Evolutionary conservation across 495 filamentous ascomycete species (phyloP), one percentile per base, ranked within the genome.

Genomic region (Hypoxylon fragiforme): DNA sequence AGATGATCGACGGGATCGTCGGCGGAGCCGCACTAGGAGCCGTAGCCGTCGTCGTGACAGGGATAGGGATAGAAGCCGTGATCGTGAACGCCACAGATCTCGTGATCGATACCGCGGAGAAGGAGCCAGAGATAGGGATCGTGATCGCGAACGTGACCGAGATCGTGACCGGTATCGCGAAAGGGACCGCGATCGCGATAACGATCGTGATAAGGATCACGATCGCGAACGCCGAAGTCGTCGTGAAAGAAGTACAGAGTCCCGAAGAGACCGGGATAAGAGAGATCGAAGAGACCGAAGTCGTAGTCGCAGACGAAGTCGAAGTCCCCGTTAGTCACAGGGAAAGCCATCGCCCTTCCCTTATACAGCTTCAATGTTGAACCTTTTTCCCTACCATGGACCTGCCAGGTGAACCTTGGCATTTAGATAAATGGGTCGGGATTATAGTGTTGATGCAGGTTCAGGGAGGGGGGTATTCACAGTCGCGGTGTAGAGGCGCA

Each of bases 41-140:
- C 54, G 44, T 12, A 60, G 74, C 24, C 66, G 68, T 28, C 63
- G 71, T 34, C 67, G 44, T 62, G 73, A 62, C 38, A 75, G 76
- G 58, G 65, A 67, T 22, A 70, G 71, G 58, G 74, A 80, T 18
- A 70, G 66, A 44, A 71, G 72, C 7, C 52, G 66, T 40, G 73
- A 75, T 38, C 77, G 30, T 3, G 63, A 66, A 72, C 74, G 13
- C 63, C 77, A 42, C 7, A 60, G 71, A 62, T 44, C 54, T 48
- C 57, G 67, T 18, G 55, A 60, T 44, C 41, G 57, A 31, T 50
- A 62, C 40, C 63, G 63, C 19, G 62, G 67, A 13, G 65, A 65
- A 11, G 63, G 49, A 18, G 24, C 57, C n/a, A 54, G 50, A 14
- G 65, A 63, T 13, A 51, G 58, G 28, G 68, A 63, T 28, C 35